These are phyloP conservation scores for Mycena latifolia DNA, from an alignment of 768 basidiomycete genomes.

Conservation along the genomic window DNA sequence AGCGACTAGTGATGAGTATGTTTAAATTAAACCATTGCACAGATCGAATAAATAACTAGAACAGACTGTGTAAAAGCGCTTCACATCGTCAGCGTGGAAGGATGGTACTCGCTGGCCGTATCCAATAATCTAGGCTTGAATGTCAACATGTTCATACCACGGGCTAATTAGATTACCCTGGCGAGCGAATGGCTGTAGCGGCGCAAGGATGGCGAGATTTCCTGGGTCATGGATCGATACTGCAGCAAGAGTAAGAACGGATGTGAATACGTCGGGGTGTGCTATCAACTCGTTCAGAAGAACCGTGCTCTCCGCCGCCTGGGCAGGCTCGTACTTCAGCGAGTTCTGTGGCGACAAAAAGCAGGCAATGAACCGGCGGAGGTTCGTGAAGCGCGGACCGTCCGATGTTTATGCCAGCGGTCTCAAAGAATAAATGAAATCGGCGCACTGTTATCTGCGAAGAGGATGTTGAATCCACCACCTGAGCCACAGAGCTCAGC, in stretches of 20 bases:
- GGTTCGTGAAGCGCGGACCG: too few relatives aligned
- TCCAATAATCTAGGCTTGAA: conserved; percentile 3
- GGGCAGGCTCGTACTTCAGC: not conserved
- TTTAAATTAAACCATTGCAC: not conserved
- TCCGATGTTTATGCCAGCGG: not conserved
- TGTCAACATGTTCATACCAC: not conserved
- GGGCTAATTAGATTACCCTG: not conserved
- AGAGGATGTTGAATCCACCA: not conserved
- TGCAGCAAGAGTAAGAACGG: too few relatives aligned
- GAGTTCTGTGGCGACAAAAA: conserved; percentile 10
- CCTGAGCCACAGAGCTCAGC: conserved; percentile 4
- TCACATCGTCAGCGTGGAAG: too few relatives aligned
- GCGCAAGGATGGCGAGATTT: conserved; percentile 5
- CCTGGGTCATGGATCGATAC: not conserved
- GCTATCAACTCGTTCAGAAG: conserved; percentile 7
- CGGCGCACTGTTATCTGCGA: not conserved
- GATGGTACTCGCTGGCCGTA: conserved; percentile 8
- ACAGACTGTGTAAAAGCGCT: conserved; percentile 1
- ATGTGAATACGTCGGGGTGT: not conserved
- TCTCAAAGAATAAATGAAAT: too few relatives aligned
- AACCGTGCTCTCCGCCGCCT: too few relatives aligned
- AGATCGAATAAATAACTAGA: not conserved
- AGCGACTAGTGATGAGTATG: conserved; percentile 13
- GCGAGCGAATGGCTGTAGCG: conserved; percentile 12
- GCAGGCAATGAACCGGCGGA: not conserved